Evolutionary conservation across 2,329 filamentous ascomycete genomes (phyloP).

Genomic region (Xylaria multiplex): DNA sequence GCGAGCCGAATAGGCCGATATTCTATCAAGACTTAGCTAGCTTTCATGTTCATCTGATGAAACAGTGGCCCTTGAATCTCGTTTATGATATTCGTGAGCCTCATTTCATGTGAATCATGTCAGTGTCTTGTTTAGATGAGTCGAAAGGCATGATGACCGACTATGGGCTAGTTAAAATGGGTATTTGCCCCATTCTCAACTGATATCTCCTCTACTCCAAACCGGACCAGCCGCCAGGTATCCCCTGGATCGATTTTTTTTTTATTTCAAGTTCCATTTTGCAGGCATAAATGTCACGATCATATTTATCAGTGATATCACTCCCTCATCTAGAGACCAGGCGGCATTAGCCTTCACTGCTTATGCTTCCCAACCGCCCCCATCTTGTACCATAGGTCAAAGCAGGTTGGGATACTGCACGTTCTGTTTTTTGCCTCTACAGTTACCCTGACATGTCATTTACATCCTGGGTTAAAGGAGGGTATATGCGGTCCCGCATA

Average conservation of each 20-base stretch:
- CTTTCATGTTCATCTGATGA: conserved; percentile 15
- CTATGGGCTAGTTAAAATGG: conserved; percentile 37
- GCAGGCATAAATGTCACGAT: conserved; percentile 36
- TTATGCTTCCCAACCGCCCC: conserved; percentile 43
- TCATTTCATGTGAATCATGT: conserved; percentile 26
- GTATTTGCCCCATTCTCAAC: conserved; percentile 38
- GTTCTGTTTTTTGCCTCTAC: conserved; percentile 40
- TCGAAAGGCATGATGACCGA: conserved; percentile 34
- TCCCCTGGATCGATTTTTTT: conserved; percentile 31
- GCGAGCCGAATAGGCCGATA: conserved; percentile 25
- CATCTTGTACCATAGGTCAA: conserved; percentile 29
- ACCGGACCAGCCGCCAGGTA: conserved; percentile 39
- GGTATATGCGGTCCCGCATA: conserved; percentile 39
- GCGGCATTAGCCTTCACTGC: conserved; percentile 45
- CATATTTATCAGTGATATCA: conserved; percentile 41
- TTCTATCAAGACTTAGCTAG: neutral
- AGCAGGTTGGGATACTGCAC: conserved; percentile 42
- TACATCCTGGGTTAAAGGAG: conserved; percentile 42
- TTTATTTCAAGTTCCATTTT: conserved; percentile 36
- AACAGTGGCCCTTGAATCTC: conserved; percentile 18
- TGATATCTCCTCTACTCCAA: conserved; percentile 44
- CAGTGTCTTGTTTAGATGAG: conserved; percentile 37
- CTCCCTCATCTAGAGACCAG: conserved; percentile 38
- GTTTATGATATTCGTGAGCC: conserved; percentile 28
- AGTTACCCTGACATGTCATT: conserved; percentile 41